Evolutionary conservation across 2,329 filamentous ascomycete genomes (phyloP), one percentile per base, ranked within the genome.

Genomic region (Trichoderma aggressivum): DNA sequence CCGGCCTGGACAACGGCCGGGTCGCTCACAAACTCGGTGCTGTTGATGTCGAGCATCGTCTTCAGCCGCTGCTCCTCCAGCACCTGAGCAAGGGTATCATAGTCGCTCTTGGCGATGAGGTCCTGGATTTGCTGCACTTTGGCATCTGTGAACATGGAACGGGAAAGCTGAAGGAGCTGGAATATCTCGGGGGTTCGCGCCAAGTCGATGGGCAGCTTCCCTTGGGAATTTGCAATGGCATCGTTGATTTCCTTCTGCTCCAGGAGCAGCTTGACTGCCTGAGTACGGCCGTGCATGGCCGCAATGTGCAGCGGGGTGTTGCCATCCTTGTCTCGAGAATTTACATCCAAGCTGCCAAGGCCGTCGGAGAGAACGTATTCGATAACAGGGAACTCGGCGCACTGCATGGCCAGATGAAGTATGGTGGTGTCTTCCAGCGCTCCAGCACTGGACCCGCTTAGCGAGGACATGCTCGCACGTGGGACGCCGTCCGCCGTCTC

Each of bases 101-200:
- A 96, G 75, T 96, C 90, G 62, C 88, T 89, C 30, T 86, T 85
- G 3, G 85, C 84, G 43, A 98, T 91, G 66, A 97, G 85, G 16
- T 90, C 88, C 77, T 98, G 95, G 8, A 98, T 91, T 78, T 95
- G 90, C 77, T 90, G 90, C 16, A 97, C 89, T 79, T 95, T 97
- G 74, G 87, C 87, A 77, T 99, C 96, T 70, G 97, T 91, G 80
- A 95, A 98, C 64, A 98, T 85, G 5, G 94, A 97, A 58, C 94
- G 89, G 10, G 94, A 91, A 18, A 98, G 89, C 81, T 99, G 96
- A 66, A 99, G 86, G 77, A 95, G 91, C 82, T 98, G 94, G 83
- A 97, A 98, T 70, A 98, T 98, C 21, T 98, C 95, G 1, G 96
- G 94, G 30, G 91, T 98, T 50, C 94, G 90, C 5, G 96, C 94